Evolutionary conservation across 202 grass and related monocot genomes (phyloP), one percentile per base, ranked within the genome.

Genomic region (Zizania palustris): DNA sequence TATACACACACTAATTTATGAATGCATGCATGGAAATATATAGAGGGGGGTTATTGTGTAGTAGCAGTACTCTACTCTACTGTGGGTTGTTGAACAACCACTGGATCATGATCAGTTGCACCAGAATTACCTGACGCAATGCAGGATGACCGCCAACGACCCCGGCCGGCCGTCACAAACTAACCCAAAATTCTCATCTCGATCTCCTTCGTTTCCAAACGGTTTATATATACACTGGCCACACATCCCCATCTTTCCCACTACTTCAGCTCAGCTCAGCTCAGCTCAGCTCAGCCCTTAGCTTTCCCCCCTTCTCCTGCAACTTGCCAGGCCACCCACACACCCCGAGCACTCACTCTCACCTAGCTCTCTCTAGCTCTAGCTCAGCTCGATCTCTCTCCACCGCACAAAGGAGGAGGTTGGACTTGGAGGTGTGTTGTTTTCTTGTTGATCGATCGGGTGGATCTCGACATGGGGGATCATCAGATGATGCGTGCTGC

Each of bases 61-160:
- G 21, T 48, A 55, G 53, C 14, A 33, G 42, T 51, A 40, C 28
- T 79, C 15, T 81, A 58, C 65, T 74, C 46, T 33, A 60, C 11
- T 67, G 18, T 64, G 75, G 71, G 64, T 74, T 62, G 86, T 80
- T 80, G 71, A 84, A 70, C 76, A 58, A 70, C 76, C 43, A 65
- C 42, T 11, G 20, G 76, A 84, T 88, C 86, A 84, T 88, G 86
- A 84, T 84, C 86, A 36, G 84, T 71, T 84, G 86, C 86, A 84
- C 80, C 86, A n/a, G 81, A 88, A 75, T 74, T 35, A 73, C 41
- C 85, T 85, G 86, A 88, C 77, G 86, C 82, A 67, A 81, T 67
- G 72, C 82, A 4, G 28, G 82, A 76, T 67, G 82, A 88, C 86
- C 72, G 66, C 43, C 72, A 77, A 81, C 77, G 76, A 81, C 86